These are phyloP conservation scores for Pestalotiopsis fici DNA, from an alignment of 2,329 filamentous ascomycete species.

Conservation along the genomic window DNA sequence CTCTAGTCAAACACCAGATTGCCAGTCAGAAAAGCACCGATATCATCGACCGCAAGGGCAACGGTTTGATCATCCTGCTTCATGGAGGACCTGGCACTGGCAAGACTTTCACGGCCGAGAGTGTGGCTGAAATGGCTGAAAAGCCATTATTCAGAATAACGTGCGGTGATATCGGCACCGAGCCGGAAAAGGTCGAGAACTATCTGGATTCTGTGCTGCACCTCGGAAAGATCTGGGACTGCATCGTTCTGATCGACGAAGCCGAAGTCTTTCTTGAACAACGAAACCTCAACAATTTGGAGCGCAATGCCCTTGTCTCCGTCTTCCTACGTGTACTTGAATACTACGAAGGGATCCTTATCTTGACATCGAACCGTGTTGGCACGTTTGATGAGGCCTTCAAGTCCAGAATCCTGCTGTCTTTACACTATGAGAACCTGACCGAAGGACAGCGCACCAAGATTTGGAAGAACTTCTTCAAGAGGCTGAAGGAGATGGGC, in stretches of 20 bases:
- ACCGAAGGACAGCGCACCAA: slow-evolving; percentile 8
- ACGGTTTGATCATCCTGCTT: slow-evolving; percentile 18
- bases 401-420: slow-evolving; percentile 20
- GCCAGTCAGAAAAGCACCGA: slow-evolving; percentile 11
- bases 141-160: slow-evolving; percentile 22
- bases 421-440: slow-evolving; percentile 19
- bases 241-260: slow-evolving; percentile 22
- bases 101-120: slow-evolving; percentile 21
- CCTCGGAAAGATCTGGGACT: slow-evolving; percentile 22
- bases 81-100: slow-evolving; percentile 22
- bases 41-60: slow-evolving; percentile 15
- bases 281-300: slow-evolving; percentile 14
- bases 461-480: slow-evolving; percentile 21
- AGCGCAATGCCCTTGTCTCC: slow-evolving; percentile 22
- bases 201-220: slow-evolving; percentile 19
- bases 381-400: slow-evolving; percentile 24
- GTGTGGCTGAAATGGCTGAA: slow-evolving; percentile 18
- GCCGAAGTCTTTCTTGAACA: slow-evolving; percentile 23
- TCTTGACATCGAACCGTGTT: slow-evolving; percentile 40
- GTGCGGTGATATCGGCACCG: slow-evolving; percentile 24
- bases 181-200: slow-evolving; percentile 18
- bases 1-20: slow-evolving; percentile 18
- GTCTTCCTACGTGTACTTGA: slow-evolving; percentile 39
- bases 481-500: background rate
- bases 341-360: slow-evolving; percentile 43